Evolutionary conservation across 2,329 filamentous ascomycete genomes (phyloP), one percentile per base, ranked within the genome.

Genomic region (Lizonia empirigonia): DNA sequence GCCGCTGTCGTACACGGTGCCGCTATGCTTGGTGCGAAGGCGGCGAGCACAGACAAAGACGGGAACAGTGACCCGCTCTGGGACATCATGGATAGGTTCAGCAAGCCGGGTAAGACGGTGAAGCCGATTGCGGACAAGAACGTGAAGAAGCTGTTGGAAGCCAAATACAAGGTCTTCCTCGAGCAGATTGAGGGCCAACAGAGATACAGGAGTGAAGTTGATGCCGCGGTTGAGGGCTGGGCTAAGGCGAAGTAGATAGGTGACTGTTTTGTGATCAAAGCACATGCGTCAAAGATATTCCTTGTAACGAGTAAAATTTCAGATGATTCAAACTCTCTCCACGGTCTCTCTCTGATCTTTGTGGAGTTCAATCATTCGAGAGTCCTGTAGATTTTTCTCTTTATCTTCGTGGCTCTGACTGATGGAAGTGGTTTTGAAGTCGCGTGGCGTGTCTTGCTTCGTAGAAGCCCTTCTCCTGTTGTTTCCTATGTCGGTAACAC

Each of bases 11-110:
- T 96, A 20, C 92, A 97, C 69, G 94, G 94, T n/a, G 94, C 94
- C 7, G 94, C 94, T 50, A 99, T 99, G 93, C 82, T 99, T 19
- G 94, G 94, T 30, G 94, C 91, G 51, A 97, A 97, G 76, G 94
- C 94, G n/a, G 94, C 93, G 6, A 94, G 88, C 64, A 88, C 88
- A 24, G 86, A 89, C 66, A 81, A 82, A 30, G 82, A 89, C 8
- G 90, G 90, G 35, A 86, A 87, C 65, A 92, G 89, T 0, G 92
- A 97, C 77, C 84, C 88, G 32, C 78, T 99, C 55, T 99, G 94
- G 94, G 84, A 86, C 62, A 97, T 99, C 71, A 99, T 99, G 94
- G 90, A 96, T 73, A 85, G 91, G 49, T 94, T 97, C 87, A 96
- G 90, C 77, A 96, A 97, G 80, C 88, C 91, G 7, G 94, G 93